Base-by-base conservation (phyloP, 2,329 filamentous ascomycete species). In the Coniella lustricola region DNA sequence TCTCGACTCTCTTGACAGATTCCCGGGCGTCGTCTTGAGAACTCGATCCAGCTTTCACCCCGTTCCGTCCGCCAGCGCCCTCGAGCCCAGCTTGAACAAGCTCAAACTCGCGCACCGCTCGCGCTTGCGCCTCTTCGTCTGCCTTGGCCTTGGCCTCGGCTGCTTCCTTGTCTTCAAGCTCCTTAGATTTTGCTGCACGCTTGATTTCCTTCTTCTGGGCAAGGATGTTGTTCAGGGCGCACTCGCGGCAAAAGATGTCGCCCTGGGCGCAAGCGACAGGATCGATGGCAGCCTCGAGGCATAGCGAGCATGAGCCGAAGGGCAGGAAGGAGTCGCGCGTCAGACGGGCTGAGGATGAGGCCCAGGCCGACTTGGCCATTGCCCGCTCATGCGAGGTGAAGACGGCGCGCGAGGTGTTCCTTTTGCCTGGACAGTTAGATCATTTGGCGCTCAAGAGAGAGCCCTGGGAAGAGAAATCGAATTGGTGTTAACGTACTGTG, bases 161-260 rank as follows among this genome's bases (percentile, higher is more conserved):
- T 7, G 75, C 71, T 21, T 90, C 85, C 47, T 77, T 74, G 53
- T 75, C 72, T 22, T 80, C 77, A 25, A 76, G 70, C 55, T 84
- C 81, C 17, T 78, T 73, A 18, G 78, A 75, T 57, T 80, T 85
- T 52, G 88, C 87, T 2, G 87, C 62, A 0, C 93, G 80, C 64
- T 90, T 93, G 55, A 95, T 90, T 62, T 97, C 93, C 68, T 90
- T 87, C 57, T 88, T 84, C 67, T 98, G 91, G 1, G 89, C 79
- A 1, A 97, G 75, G n/a, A 98, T 82, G 60, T 97, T 95, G 57
- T 75, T 83, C 46, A 97, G 79, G 8, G 90, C 90, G 69, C 91
- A 98, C 70, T 97, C 93, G 57, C 89, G 83, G 66, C 91, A 98
- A 71, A 97, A 97, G 13, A 98, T 75, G 65, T 97, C 90, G 53